Evolutionary conservation across 2,329 filamentous ascomycete genomes (phyloP).

Genomic region (Chalara sp.): DNA sequence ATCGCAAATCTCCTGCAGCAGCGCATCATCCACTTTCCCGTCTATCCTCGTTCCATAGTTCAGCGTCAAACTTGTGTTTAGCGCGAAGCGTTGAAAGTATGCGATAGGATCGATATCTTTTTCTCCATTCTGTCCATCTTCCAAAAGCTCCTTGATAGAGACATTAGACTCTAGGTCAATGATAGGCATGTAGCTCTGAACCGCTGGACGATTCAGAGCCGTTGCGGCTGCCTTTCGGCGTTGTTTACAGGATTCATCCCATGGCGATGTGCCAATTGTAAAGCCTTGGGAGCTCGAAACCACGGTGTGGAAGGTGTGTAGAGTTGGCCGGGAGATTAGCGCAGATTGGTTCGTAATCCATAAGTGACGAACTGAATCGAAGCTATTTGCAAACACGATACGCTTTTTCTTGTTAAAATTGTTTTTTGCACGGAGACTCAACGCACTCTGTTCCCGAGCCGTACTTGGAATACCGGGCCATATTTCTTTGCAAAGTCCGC

Average conservation of each 20-base stretch:
- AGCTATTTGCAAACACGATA: slow-evolving; percentile 64
- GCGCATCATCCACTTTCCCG: slow-evolving; percentile 58
- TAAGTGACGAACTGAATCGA: slow-evolving; percentile 62
- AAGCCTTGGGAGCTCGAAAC: slow-evolving; percentile 72
- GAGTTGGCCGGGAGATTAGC: slow-evolving; percentile 68
- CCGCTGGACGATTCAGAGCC: slow-evolving; percentile 67
- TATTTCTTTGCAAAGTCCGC: slow-evolving; percentile 7
- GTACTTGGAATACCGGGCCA: slow-evolving; percentile 11
- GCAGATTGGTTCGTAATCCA: slow-evolving; percentile 62
- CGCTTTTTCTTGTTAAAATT: slow-evolving; percentile 34
- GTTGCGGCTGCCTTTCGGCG: slow-evolving; percentile 74
- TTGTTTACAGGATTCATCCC: slow-evolving; percentile 74
- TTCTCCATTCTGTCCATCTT: slow-evolving; percentile 54
- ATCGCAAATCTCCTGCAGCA: slow-evolving; percentile 66
- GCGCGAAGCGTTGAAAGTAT: slow-evolving; percentile 68
- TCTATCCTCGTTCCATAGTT: slow-evolving; percentile 75
- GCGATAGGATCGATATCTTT: slow-evolving; percentile 63
- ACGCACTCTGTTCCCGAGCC: slow-evolving; percentile 9
- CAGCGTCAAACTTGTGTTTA: slow-evolving; percentile 71
- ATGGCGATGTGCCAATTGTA: slow-evolving; percentile 78
- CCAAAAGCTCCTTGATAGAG: slow-evolving; percentile 65
- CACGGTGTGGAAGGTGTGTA: slow-evolving; percentile 77
- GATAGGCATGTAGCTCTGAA: slow-evolving; percentile 76
- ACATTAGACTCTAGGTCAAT: slow-evolving; percentile 69
- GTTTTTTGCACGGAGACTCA: background rate